Evolutionary conservation across 1,284 basidiomycete species (phyloP).

Genomic region (Malassezia slooffiae): DNA sequence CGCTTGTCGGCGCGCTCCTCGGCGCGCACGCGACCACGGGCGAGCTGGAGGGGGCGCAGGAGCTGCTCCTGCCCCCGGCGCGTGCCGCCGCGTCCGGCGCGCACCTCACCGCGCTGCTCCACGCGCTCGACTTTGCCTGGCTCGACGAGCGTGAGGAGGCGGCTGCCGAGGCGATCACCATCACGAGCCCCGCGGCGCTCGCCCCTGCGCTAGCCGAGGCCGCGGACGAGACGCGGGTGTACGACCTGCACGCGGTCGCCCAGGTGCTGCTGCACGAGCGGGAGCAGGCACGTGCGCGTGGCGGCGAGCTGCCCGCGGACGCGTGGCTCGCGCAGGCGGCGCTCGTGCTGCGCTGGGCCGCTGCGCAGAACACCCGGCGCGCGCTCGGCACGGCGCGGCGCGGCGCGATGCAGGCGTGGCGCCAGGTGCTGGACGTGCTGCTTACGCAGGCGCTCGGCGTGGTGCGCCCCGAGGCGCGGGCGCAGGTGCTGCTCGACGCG

Average conservation of each 20-base stretch:
- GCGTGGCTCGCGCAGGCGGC: slow-evolving; percentile 33
- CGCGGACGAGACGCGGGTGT: slow-evolving; percentile 59
- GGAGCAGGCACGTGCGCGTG: slow-evolving; percentile 10
- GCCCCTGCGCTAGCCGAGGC: slow-evolving; percentile 67
- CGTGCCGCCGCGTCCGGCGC: slow-evolving; percentile 51
- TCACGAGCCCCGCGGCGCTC: slow-evolving; percentile 51
- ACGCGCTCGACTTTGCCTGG: slow-evolving; percentile 74
- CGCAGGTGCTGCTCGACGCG: slow-evolving; percentile 32
- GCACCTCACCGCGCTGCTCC: slow-evolving; percentile 66
- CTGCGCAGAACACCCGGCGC: slow-evolving; percentile 37
- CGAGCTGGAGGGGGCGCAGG: slow-evolving; percentile 16
- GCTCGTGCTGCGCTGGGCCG: slow-evolving; percentile 30
- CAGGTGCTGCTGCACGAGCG: slow-evolving; percentile 24
- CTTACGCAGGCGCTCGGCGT: slow-evolving; percentile 26
- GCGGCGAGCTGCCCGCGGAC: slow-evolving; percentile 7
- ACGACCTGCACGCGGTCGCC: slow-evolving; percentile 63
- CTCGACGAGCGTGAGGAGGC: slow-evolving; percentile 53
- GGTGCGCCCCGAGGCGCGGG: slow-evolving; percentile 31
- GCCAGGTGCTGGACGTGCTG: slow-evolving; percentile 39
- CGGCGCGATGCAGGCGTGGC: slow-evolving; percentile 32
- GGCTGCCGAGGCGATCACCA: slow-evolving; percentile 57
- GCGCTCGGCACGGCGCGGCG: slow-evolving; percentile 28
- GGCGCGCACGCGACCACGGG: slow-evolving; percentile 21
- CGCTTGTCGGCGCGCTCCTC: slow-evolving; percentile 36
- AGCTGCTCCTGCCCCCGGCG: too few relatives aligned